Base-by-base conservation (phyloP, 495 filamentous ascomycete genomes). In the Aspergillus saccharolyticus region DNA sequence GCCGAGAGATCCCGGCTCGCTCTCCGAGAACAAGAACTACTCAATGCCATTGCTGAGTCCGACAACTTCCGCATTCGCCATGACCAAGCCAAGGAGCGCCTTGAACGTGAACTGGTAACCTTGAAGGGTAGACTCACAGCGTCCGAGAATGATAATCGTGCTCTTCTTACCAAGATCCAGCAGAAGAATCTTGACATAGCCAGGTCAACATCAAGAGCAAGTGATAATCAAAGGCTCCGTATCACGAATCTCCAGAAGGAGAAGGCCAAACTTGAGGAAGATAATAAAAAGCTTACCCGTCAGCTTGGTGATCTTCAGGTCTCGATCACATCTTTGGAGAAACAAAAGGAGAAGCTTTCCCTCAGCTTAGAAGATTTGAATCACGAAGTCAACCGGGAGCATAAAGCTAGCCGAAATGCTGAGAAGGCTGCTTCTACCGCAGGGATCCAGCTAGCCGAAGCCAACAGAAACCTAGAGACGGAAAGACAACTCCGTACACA, bases 171-270 rank as follows among this genome's bases (percentile, higher is more conserved):
- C 67, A 97, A 97, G 71, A 80, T 98, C 12, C 94, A 98, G 62
- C 93, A 97, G 64, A 98, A 98, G 80, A 95, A 95, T 45, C 84
- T 98, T 8, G 94, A 98, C 66, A 94, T 98, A 66, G 93, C 91
- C 25, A 81, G 95, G 43, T 93, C 94, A 4, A 90, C 83, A 58
- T 95, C 93, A 3, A 85, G 84, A 55, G 94, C 90, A 24, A 89
- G 83, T 54, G 94, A 98, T 55, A 88, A 83, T 55, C 90, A 93
- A 45, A 84, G 91, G 18, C 80, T 85, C n/a, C 86, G 91, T 48
- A 74, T 97, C 56, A 68, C 82, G 18, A 85, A 79, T 22, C 74
- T 97, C 5, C 90, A 94, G 61, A 81, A 88, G 10, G 94, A 96
- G 61, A 97, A 96, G 72, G 66, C 82, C 0, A 92, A 87, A 69